Conservation (phyloP, 2,329 filamentous ascomycete genomes). For the Alternaria ventricosa region DNA sequence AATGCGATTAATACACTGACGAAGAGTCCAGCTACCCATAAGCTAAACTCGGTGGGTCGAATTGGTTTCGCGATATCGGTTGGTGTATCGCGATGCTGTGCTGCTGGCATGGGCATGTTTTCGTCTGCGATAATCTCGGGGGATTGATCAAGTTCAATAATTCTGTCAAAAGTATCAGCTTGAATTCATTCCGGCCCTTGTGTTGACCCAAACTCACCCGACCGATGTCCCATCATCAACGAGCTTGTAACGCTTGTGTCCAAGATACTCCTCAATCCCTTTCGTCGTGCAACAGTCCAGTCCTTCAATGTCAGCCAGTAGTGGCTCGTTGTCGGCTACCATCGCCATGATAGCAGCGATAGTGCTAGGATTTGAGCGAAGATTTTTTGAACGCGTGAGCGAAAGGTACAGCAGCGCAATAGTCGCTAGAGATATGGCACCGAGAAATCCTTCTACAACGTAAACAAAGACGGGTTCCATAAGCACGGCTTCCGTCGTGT, state of each 20-base stretch:
- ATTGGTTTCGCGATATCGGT: not conserved
- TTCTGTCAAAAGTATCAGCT: not conserved
- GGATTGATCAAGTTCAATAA: not conserved
- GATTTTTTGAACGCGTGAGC: conserved; percentile 15
- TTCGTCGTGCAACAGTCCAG: conserved; percentile 31
- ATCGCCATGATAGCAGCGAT: conserved; percentile 48
- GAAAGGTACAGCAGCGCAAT: conserved; percentile 33
- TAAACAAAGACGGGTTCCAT: conserved; percentile 49
- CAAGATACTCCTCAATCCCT: conserved; percentile 19
- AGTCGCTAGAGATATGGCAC: conserved; percentile 26
- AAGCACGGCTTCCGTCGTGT: conserved; percentile 43
- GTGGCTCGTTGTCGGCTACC: conserved; percentile 26
- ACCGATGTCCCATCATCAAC: not conserved
- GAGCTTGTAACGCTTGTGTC: conserved; percentile 20
- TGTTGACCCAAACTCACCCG: not conserved
- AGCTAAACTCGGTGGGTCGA: conserved; percentile 1
- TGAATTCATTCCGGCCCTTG: not conserved
- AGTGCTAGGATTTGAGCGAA: conserved; percentile 45
- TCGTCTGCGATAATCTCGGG: not conserved
- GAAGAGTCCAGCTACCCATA: not conserved
- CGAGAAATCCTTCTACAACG: conserved; percentile 47
- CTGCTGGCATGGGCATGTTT: not conserved
- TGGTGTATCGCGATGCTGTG: not conserved
- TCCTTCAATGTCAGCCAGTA: conserved; percentile 30
- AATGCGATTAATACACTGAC: not conserved